Conservation (phyloP, 208 protist genomes). For the Acanthamoeba castellanii region DNA sequence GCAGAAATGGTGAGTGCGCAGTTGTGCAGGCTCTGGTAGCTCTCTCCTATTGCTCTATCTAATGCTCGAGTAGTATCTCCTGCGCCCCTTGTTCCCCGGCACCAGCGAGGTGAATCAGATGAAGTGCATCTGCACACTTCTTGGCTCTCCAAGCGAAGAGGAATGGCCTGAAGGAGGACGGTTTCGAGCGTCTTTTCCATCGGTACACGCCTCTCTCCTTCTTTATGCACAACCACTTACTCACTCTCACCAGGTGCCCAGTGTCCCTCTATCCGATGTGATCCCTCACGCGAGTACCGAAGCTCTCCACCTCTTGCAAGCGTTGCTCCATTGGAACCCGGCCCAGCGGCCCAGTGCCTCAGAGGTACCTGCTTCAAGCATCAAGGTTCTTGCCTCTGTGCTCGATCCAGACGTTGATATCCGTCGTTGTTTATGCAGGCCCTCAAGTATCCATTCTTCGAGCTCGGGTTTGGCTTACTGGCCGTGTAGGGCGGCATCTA, state of each 20-base stretch:
- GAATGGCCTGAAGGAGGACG: conserved; percentile 23
- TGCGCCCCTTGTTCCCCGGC: conserved; percentile 20
- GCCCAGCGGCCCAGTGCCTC: background rate
- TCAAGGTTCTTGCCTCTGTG: background rate
- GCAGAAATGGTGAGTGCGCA: background rate
- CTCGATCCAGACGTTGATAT: background rate
- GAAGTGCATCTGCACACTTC: background rate
- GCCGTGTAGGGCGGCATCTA: background rate
- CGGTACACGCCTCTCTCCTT: background rate
- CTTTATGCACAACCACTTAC: background rate
- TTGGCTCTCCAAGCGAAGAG: conserved; percentile 4
- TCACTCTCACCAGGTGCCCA: background rate
- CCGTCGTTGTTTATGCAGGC: background rate
- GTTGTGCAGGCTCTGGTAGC: background rate
- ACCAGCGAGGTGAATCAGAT: conserved; percentile 32
- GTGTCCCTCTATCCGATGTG: background rate
- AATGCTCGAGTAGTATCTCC: background rate
- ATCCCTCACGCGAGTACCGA: conserved; percentile 34
- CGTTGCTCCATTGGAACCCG: background rate
- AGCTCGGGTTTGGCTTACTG: background rate
- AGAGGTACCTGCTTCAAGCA: background rate
- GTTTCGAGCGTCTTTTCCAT: background rate
- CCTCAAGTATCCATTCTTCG: conserved; percentile 38
- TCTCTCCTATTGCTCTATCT: background rate
- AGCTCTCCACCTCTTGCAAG: conserved; percentile 13